Evolutionary conservation across 2,329 filamentous ascomycete species (phyloP), one percentile per base, ranked within the genome.

Genomic region (Ophiosphaerella herpotricha): DNA sequence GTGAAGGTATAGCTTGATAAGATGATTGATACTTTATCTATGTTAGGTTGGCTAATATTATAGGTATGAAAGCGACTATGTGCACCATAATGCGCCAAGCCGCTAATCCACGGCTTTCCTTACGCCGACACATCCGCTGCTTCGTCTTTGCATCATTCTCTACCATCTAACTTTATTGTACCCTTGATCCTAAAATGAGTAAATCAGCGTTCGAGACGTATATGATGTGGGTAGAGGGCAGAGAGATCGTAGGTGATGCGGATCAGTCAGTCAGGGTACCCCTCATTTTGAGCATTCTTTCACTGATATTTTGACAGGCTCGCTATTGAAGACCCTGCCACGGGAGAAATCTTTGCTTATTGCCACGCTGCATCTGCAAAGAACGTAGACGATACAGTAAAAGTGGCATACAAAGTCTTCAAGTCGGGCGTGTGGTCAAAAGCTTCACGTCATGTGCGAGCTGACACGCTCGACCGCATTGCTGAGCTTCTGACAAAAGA

Each of bases 391-490:
- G 48, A 70, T 11, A 67, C 75, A 23, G 66, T 82, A 14, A 46
- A 66, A 23, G 52, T 64, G 5, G 80, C 80, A 34, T 76, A 82
- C 44, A 56, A 60, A 8, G 67, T 72, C 21, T 85, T 83, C 73
- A 71, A 75, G 39, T 74, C 74, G 0, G 82, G 83, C 14, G 48
- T 75, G 32, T 87, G 84, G 84, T 84, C 85, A 2, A 78, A 74
- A 44, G 77, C 78, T 2, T 75, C 85, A 2, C 78, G 82, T 13
- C 80, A 86, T 42, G 63, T 75, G 8, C 83, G 86, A 18, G 87
- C 85, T 50, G 78, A 83, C 16, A 82, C 87, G 7, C 77, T 89
- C 11, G 84, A 87, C 44, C 81, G 75, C 44, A 81, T 82, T 7
- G 85, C 85, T 0, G 65, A 70, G 1, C 75, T 86, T 0, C 76